Evolutionary conservation across 805 yeast genomes (phyloP), one percentile per base, ranked within the genome.

Genomic region (Pichia occidentalis): DNA sequence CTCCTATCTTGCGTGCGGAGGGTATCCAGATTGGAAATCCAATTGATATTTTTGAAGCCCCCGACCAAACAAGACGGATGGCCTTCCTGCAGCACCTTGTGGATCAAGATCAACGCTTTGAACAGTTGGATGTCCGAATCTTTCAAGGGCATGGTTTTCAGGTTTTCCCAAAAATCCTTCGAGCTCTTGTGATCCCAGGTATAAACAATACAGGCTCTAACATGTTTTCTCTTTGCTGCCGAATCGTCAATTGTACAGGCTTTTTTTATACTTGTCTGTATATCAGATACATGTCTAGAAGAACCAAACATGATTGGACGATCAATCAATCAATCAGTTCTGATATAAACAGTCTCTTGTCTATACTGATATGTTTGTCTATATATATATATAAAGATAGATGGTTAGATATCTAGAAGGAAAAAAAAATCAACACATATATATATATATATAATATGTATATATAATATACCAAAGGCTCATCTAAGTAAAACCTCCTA

Each of bases 61-160:
- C 86, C 96, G 36, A 74, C 69, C 51, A 90, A 63, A 5, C 85
- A 78, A 20, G 85, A 72, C 11, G 86, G 86, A 57, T 90, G 97
- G n/a, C 98, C 98, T 60, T 90, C 98, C 58, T 92, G 97, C n/a
- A 90, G 64, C 5, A 92, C 90, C 53, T 90, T 88, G 53, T 90
- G 97, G 33, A 87, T 71, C 47, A 85, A 71, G 37, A 88, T 83
- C 54, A 92, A 65, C 12, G 94, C 80, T 57, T 90, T 90, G 65
- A 87, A 88, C 44, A 84, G 60, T 60, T 84, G 95, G 13, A 88
- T 72, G 48, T 86, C 95, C 52, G 85, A 90, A 40, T 74, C 71
- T 46, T 80, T 87, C 41, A 88, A 64, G 1, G 97, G 95, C 45
- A 79, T 77, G 37, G 81, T 61, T 59, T 84, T 85, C 45, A 90